Evolutionary conservation across 2,329 filamentous ascomycete genomes (phyloP).

Genomic region (Pezicula radicicola): DNA sequence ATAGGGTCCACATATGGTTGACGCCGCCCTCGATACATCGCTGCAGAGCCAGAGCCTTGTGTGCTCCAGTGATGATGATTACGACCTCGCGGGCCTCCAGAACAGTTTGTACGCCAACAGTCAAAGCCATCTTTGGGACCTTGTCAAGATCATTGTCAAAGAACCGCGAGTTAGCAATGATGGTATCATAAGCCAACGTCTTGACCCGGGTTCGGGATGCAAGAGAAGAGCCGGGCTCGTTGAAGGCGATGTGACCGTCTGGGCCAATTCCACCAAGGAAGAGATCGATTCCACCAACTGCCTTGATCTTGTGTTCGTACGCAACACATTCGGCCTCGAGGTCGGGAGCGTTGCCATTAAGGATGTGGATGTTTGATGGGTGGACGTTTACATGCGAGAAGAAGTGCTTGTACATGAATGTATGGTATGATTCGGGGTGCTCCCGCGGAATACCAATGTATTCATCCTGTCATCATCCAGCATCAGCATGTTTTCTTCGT

Average conservation of each 20-base stretch:
- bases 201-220: constrained; percentile 79
- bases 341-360: constrained; percentile 76
- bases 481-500: neutral
- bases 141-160: constrained; percentile 71
- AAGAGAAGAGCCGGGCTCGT: constrained; percentile 80
- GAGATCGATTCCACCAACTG: constrained; percentile 75
- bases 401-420: constrained; percentile 92
- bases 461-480: constrained; percentile 58
- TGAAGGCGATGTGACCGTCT: constrained; percentile 88
- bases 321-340: constrained; percentile 73
- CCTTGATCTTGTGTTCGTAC: constrained; percentile 76
- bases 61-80: constrained; percentile 76
- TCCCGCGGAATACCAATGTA: constrained; percentile 82
- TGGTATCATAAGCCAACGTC: constrained; percentile 83
- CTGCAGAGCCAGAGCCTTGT: constrained; percentile 77
- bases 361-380: constrained; percentile 79
- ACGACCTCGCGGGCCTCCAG: constrained; percentile 79
- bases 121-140: constrained; percentile 80
- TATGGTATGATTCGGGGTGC: constrained; percentile 83
- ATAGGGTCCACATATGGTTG: constrained; percentile 90
- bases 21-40: constrained; percentile 78
- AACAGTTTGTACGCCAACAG: constrained; percentile 80
- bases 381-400: constrained; percentile 82
- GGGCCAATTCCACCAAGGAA: constrained; percentile 84
- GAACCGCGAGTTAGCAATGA: constrained; percentile 81